Conservation (phyloP, 1,139 yeast genomes). For the Geotrichum carabidarum region DNA sequence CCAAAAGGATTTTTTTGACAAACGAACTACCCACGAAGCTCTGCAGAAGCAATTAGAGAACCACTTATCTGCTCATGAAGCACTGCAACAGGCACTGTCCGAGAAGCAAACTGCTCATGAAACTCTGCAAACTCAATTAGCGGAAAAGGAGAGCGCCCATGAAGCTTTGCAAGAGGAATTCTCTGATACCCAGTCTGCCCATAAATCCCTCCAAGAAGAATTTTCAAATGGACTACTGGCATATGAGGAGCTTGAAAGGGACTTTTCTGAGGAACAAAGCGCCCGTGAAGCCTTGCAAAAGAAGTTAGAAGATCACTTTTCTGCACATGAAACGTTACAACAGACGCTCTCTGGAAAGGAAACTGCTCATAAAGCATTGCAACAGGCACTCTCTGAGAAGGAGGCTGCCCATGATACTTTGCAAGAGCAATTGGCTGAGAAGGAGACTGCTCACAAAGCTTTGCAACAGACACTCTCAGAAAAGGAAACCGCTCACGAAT, state of each 20-base stretch:
- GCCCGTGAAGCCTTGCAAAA: conserved; percentile 18
- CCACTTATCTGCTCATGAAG: conserved; percentile 3
- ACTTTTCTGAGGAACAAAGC: conserved; percentile 14
- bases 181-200: background rate
- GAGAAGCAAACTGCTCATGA: background rate
- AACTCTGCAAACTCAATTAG: background rate
- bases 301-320: conserved; percentile 1
- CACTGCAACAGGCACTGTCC: background rate
- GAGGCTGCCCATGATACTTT: background rate
- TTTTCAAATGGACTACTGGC: background rate
- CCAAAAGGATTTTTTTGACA: conserved; percentile 8
- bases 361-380: background rate
- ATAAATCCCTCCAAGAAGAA: background rate
- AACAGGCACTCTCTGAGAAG: background rate
- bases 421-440: conserved; percentile 3
- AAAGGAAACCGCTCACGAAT: conserved; percentile 2
- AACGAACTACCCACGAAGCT: conserved; percentile 1
- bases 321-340: conserved; percentile 8
- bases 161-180: background rate
- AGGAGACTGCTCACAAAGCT: background rate
- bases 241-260: conserved; percentile 11
- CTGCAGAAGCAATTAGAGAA: background rate
- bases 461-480: conserved; percentile 4
- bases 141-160: background rate
- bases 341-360: conserved; percentile 9